phyloP scores from a whole-genome alignment of 208 protist species.

The Jaenimonas drosophilae region DNA sequence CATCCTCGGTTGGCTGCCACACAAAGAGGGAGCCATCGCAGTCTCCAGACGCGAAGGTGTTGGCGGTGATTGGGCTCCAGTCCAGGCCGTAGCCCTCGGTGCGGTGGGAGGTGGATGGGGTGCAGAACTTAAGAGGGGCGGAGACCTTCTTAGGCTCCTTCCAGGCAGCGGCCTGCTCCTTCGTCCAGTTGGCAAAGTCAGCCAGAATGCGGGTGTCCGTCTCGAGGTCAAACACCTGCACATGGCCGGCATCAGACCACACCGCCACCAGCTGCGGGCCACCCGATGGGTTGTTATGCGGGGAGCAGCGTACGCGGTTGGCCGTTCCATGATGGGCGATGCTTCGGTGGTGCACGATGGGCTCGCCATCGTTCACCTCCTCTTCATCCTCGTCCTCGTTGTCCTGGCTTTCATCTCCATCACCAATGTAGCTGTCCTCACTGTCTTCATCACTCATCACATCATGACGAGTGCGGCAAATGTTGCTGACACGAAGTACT shows the following conservation, averaged over 20 bases:
- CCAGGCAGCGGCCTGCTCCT: conserved; percentile 53
- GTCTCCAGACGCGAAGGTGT: conserved; percentile 88
- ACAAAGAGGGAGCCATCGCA: conserved; percentile 88
- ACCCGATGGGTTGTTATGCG: conserved; percentile 43
- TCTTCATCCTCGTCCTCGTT: conserved; percentile 70
- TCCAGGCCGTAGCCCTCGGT: conserved; percentile 96
- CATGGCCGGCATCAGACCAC: conserved; percentile 92
- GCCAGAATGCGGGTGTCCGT: conserved; percentile 65
- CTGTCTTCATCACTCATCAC: conserved; percentile 86
- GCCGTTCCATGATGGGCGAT: conserved; percentile 83
- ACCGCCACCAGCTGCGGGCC: conserved; percentile 83
- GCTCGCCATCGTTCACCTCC: conserved; percentile 83
- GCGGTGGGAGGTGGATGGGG: conserved; percentile 67
- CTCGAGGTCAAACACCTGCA: conserved; percentile 91
- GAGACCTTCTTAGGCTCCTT: conserved; percentile 21
- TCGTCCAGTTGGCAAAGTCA: conserved; percentile 73
- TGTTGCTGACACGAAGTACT: conserved; percentile 87
- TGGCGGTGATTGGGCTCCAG: conserved; percentile 83
- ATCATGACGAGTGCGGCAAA: conserved; percentile 92
- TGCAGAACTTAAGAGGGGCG: conserved; percentile 67
- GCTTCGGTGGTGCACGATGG: conserved; percentile 69
- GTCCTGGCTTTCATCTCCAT: conserved; percentile 34
- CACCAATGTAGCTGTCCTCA: conserved; percentile 78
- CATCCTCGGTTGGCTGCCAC: conserved; percentile 71
- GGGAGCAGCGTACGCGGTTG: conserved; percentile 88